Evolutionary conservation across 805 yeast genomes (phyloP).

Genomic region (Sungouiozyma intestinalis): DNA sequence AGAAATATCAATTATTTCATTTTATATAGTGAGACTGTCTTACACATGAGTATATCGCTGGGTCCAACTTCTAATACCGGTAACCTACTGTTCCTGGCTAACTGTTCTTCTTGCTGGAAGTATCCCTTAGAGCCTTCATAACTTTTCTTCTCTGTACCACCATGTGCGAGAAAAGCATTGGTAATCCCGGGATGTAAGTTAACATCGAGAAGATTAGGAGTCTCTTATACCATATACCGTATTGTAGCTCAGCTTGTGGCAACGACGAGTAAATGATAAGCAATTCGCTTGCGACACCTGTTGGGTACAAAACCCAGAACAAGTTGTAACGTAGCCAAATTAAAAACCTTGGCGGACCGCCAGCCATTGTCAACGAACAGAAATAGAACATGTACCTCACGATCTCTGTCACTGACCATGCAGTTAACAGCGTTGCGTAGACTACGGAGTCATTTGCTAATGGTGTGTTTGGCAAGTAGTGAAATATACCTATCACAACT

Average conservation of each 20-base stretch:
- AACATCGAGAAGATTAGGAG: conserved; percentile 47
- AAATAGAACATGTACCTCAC: conserved; percentile 77
- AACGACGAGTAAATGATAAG: conserved; percentile 59
- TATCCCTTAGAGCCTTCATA: conserved; percentile 34
- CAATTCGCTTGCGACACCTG: conserved; percentile 85
- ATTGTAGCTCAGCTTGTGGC: conserved; percentile 47
- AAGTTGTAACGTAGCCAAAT: conserved; percentile 73
- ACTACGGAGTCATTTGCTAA: conserved; percentile 33
- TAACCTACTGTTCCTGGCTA: no score
- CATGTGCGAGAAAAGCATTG: conserved; percentile 79
- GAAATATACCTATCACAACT: conserved; percentile 74
- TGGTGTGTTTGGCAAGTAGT: conserved; percentile 62
- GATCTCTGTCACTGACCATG: conserved; percentile 94
- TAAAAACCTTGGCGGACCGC: conserved; percentile 51
- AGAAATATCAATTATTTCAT: no score
- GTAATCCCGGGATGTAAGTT: conserved; percentile 79
- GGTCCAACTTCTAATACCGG: no score
- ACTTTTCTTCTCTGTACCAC: conserved; percentile 76
- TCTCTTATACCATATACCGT: conserved; percentile 43
- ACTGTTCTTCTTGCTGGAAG: conserved; percentile 1
- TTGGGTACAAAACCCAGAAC: conserved; percentile 75
- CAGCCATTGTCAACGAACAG: conserved; percentile 14
- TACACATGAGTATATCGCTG: no score
- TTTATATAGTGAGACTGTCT: no score
- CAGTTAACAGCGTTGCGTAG: conserved; percentile 56